Base-by-base conservation (phyloP, 352 stramenopile species). In the Phytophthora meadii region DNA sequence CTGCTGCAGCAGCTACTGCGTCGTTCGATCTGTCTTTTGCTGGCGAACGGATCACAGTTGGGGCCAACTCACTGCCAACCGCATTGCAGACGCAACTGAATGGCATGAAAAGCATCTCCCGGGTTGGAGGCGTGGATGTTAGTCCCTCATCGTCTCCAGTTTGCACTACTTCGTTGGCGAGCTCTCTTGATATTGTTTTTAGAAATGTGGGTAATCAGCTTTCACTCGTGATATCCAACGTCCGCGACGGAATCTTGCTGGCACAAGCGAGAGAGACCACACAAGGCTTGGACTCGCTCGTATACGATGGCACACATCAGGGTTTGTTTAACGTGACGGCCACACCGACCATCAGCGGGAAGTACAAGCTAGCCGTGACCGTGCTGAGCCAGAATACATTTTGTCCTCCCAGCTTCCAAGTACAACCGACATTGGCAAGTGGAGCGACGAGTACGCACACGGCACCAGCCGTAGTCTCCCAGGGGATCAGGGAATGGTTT, bases 321-420 rank as follows among this genome's bases (percentile, higher is more conserved):
- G 95, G 93, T 1, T 71, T 95, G 1, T 98, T 97, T 72, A 73
- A 84, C 32, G 73, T 98, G 22, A 77, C 72, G 4, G 90, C 97
- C 15, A 92, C 84, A 0, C 97, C 97, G 3, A 88, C 82, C 14
- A 59, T 94, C 11, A 91, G 90, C 22, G 87, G 88, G 1, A 76
- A 56, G 4, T 97, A 97, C 60, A 51, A 61, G 2, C 45, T 95
- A 25, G 54, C 28, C 1, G 86, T 95, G 5, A 77, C 73, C 10
- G 84, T 96, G 9, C 55, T 81, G 1, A 71, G 51, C 12, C 51
- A 70, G 17, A 40, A 78, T 15, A 76, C 89, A 6, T 83, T 93
- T 50, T 92, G 81, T 34, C 93, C 89, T 10, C 74, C 78, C 2
- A 93, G 71, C 5, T 80, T 98, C 12, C 47, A 88, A 17, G 85